Evolutionary conservation across 768 basidiomycete genomes (phyloP).

Genomic region (Suillus variegatus): DNA sequence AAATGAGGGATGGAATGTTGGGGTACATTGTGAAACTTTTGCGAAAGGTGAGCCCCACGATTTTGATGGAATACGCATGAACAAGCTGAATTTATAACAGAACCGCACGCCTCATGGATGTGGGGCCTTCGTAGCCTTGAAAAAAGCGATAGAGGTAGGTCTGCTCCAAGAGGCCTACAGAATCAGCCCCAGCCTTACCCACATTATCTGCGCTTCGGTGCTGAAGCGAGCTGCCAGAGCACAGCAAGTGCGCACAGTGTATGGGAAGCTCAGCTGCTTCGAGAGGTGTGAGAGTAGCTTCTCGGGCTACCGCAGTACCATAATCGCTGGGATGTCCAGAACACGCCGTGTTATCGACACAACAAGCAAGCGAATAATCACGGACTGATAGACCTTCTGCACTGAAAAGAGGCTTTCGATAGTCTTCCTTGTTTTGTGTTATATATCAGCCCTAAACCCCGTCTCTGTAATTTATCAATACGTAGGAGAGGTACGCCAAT

Average conservation of each 20-base stretch:
- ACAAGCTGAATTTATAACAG: background rate
- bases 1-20: background rate
- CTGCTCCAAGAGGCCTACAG: background rate
- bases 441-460: background rate
- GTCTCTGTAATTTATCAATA: background rate
- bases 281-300: slow-evolving; percentile 5
- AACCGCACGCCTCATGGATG: background rate
- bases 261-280: background rate
- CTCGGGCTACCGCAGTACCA: slow-evolving; percentile 8
- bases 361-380: slow-evolving; percentile 2
- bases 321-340: slow-evolving; percentile 5
- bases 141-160: background rate
- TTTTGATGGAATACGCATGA: background rate
- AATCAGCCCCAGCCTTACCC: background rate
- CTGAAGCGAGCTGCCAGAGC: background rate
- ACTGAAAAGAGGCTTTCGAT: background rate
- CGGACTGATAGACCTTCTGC: background rate
- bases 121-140: background rate
- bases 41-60: background rate
- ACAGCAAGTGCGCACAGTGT: background rate
- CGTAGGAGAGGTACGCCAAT: background rate
- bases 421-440: background rate
- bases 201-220: slow-evolving; percentile 1
- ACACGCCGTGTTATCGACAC: slow-evolving; percentile 4
- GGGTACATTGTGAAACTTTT: background rate